Conservation (phyloP, 2,329 filamentous ascomycete species). For the Aureobasidium musti region DNA sequence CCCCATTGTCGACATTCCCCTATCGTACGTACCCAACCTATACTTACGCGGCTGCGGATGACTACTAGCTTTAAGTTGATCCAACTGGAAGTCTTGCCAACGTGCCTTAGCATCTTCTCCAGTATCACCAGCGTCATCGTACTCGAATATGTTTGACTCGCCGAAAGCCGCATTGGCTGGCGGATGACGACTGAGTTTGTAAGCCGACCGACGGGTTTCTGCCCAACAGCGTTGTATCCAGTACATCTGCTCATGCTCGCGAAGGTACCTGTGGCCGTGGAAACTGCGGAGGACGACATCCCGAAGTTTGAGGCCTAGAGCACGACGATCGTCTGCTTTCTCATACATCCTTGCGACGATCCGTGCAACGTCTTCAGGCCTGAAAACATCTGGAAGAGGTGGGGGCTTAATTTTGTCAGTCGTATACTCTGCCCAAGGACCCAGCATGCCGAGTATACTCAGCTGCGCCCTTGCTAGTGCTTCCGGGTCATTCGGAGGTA, state of each 20-base stretch:
- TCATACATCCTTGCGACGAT: constrained; percentile 62
- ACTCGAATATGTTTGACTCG: constrained; percentile 28
- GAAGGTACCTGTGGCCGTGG: constrained; percentile 60
- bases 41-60: constrained; percentile 14
- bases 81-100: constrained; percentile 32
- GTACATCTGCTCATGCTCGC: constrained; percentile 43
- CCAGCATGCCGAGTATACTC: constrained; percentile 61
- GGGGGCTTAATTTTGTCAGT: constrained; percentile 50
- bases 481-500: constrained; percentile 63
- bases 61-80: constrained; percentile 13
- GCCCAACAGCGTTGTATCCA: constrained; percentile 34
- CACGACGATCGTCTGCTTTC: constrained; percentile 57
- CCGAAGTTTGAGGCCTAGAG: constrained; percentile 60
- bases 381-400: constrained; percentile 53
- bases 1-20: not conserved
- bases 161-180: constrained; percentile 27
- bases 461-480: constrained; percentile 63
- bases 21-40: constrained; percentile 13
- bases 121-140: constrained; percentile 30
- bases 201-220: constrained; percentile 26
- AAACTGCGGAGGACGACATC: constrained; percentile 62
- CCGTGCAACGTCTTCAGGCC: constrained; percentile 53
- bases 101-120: constrained; percentile 27
- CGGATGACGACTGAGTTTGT: constrained; percentile 26
- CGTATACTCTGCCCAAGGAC: constrained; percentile 62